Evolutionary conservation across 1,284 basidiomycete species (phyloP), one percentile per base, ranked within the genome.

Genomic region (Ceratobasidium sp.): DNA sequence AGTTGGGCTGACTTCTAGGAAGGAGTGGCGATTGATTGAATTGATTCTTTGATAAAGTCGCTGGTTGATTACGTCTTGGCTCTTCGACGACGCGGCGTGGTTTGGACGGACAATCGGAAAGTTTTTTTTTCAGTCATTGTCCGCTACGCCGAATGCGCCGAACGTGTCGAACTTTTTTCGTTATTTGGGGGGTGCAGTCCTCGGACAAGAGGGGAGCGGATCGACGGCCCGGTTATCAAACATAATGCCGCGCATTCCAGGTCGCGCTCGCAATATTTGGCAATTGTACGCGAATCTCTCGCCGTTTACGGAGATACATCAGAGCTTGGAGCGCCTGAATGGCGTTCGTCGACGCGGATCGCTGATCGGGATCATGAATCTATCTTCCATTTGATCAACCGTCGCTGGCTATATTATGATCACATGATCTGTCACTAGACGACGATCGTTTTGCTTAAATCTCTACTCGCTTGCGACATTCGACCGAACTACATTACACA

Each of bases 391-490:
- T 50, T 45, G 58, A 64, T 64, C 32, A 49, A 3, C n/a, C 1
- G n/a, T n/a, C n/a, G n/a, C n/a, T n/a, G n/a, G 13, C 3, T 40
- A 32, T 20, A 32, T 60, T 22, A 32, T 7, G 27, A 35, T 20
- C 20, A 34, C 27, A 8, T 50, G 58, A 64, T 43, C 31, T 45
- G 45, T 49, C 45, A 27, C 29, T 38, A 27, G 34, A 38, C 45
- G 10, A 64, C 58, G 47, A 64, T 64, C 58, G 22, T 15, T 20
- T 8, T 12, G 17, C 29, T 34, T 40, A 13, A 22, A 38, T 31
- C n/a, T 34, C 32, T 62, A 62, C 22, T 62, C 58, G 58, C 45
- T 50, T 40, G 31, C 56, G 25, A 20, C 29, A 50, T 38, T 52
- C 47, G 32, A 10, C 50, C 10, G 29, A 53, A 25, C 29, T 20